Conservation (phyloP, 805 yeast species). For the Spathaspora passalidarum region DNA sequence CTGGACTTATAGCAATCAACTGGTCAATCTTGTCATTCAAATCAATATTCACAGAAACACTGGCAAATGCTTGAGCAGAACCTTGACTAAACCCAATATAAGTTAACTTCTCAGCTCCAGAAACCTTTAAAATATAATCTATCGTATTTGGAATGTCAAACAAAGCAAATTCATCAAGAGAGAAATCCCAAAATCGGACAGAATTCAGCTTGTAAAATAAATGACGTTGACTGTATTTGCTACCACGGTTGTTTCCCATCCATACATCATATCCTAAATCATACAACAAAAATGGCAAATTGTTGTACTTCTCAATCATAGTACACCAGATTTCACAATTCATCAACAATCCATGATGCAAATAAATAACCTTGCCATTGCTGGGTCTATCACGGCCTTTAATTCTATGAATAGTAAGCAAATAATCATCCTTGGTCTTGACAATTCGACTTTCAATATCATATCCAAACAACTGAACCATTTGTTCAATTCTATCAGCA, state of each 20-base stretch:
- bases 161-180: conserved; percentile 87
- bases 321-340: conserved; percentile 74
- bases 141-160: conserved; percentile 86
- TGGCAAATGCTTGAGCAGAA: conserved; percentile 88
- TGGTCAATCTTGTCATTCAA: conserved; percentile 53
- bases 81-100: conserved; percentile 94
- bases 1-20: conserved; percentile 88
- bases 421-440: conserved; percentile 70
- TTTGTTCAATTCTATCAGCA: conserved; percentile 56
- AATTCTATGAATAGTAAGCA: conserved; percentile 72
- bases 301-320: conserved; percentile 35
- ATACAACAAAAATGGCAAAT: conserved; percentile 70
- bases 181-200: conserved; percentile 79
- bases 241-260: conserved; percentile 63
- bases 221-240: conserved; percentile 88
- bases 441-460: conserved; percentile 74
- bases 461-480: conserved; percentile 69
- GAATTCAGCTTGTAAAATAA: conserved; percentile 27
- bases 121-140: conserved; percentile 60
- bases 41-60: conserved; percentile 62
- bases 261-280: conserved; percentile 91
- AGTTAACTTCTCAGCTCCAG: conserved; percentile 42
- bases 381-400: conserved; percentile 10
- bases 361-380: conserved; percentile 54
- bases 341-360: conserved; percentile 92